Evolutionary conservation across 1,284 basidiomycete genomes (phyloP), one percentile per base, ranked within the genome.

Genomic region (Irpex sp.): DNA sequence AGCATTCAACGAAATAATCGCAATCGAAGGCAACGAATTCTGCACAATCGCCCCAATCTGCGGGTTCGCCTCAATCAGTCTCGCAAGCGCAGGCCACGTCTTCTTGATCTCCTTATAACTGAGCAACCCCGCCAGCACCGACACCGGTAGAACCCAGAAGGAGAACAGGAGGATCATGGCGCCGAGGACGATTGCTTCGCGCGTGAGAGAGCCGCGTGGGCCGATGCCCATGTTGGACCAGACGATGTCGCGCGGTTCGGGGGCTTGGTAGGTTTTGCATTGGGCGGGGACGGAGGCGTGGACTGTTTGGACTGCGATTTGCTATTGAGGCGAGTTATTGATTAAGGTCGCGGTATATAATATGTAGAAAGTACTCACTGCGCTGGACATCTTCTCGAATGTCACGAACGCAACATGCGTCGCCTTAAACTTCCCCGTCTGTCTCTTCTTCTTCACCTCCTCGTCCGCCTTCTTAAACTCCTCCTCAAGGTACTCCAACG

Each of bases 181-280:
- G 4, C 72, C 82, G 33, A 93, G 77, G 2, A 95, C 88, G 8
- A 95, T 71, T 23, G 87, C 63, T 58, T 91, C 84, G 19, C 94
- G 84, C 5, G 86, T 80, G 53, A 85, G 80, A 10, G 85, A 76
- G 37, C 83, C 77, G 37, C 80, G 72, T 4, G 80, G 75, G 0
- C 88, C 82, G 61, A 90, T 84, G 1, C 85, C 79, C 75, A 98
- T 89, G 68, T 94, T 96, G 49, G 86, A 81, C 97, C 96, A 99
- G 18, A 98, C 86, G 61, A 99, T 92, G 72, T 99, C 96, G 52
- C 96, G 84, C 8, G 96, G 96, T 72, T 99, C 96, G 0, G 95
- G 96, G 0, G 96, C 96, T 5, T 85, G 85, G 55, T 81, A 81
- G 2, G 93, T 94, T 12, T 80, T 77, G 57, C 85, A 82, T 69